Conservation (phyloP, 208 protist genomes). For the Trypanosoma lewisi region DNA sequence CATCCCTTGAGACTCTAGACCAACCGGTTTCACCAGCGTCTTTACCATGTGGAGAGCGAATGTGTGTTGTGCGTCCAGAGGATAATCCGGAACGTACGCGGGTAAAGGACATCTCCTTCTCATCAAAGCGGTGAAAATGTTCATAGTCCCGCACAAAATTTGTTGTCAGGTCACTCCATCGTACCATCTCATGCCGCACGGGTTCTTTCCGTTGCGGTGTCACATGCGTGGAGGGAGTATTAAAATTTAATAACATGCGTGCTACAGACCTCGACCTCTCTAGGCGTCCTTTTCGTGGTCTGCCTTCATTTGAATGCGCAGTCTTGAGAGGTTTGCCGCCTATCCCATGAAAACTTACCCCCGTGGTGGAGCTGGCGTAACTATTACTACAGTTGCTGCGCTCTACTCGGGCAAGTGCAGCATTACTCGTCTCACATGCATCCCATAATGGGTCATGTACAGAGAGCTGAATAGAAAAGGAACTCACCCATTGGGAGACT, state of each 20-base stretch:
- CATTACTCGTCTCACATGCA: slow-evolving; percentile 19
- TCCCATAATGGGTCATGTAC: slow-evolving; percentile 21
- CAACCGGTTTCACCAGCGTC: not conserved
- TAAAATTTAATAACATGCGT: not conserved
- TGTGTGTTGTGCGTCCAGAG: not conserved
- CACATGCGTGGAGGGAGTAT: not conserved
- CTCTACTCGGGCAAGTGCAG: slow-evolving; percentile 4
- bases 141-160: slow-evolving; percentile 71
- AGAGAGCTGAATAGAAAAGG: slow-evolving; percentile 14
- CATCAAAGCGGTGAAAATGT: slow-evolving; percentile 19
- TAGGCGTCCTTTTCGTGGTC: not conserved
- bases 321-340: not conserved
- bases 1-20: slow-evolving; percentile 11
- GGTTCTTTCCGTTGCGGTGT: not conserved
- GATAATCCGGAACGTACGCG: not conserved
- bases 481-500: slow-evolving; percentile 20
- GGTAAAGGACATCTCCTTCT: slow-evolving; percentile 18
- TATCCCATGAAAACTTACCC: not conserved
- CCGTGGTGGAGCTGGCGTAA: not conserved
- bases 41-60: not conserved
- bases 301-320: not conserved
- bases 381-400: not conserved
- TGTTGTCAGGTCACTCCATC: slow-evolving; percentile 80
- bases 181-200: slow-evolving; percentile 37
- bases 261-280: not conserved